Base-by-base conservation (phyloP, 441 rosid genomes). In the Lepidium campestre region DNA sequence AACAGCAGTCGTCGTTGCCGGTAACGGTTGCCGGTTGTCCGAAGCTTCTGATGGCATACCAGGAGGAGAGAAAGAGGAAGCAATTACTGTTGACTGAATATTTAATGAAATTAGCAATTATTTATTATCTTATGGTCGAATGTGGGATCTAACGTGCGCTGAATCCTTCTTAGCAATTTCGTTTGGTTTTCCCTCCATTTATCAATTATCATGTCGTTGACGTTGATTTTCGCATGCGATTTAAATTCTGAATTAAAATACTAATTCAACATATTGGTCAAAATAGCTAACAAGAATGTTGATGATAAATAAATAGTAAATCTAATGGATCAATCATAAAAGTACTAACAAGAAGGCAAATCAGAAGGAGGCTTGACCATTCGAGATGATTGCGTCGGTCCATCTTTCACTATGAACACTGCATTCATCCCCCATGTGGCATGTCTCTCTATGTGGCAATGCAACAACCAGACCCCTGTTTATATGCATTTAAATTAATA, bases 381-480 rank as follows among this genome's bases (percentile, higher is more conserved):
- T 9, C 60, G 23, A 42, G 78, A 14, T 5, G 31, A 6, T 44
- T 50, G 20, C 7, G 88, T 80, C 4, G 48, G 42, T 13, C 89
- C 93, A 61, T 82, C 77, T 59, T 60, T 78, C 68, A 87, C 90
- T 18, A 81, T 68, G 17, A 87, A 75, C 18, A 77, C 89, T 0
- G 70, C 48, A 42, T 68, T 76, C 93, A 87, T 87, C 1, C 90
- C 93, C 88, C 87, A 82, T 34, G 79, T 77, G 6, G 62, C 45
- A 68, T 81, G 82, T 57, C 75, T 68, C 59, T 75, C 81, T 50
- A 75, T 64, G 49, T 77, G 83, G 47, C 83, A 80, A 74, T 77
- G 81, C 71, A 67, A 34, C 20, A 76, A 56, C 85, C 85, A 81
- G 1, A 78, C 80, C 31, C 32, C 32, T 29, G 8, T 29, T 6